Evolutionary conservation across 805 yeast genomes (phyloP).

Genomic region (Torulaspora quercuum): DNA sequence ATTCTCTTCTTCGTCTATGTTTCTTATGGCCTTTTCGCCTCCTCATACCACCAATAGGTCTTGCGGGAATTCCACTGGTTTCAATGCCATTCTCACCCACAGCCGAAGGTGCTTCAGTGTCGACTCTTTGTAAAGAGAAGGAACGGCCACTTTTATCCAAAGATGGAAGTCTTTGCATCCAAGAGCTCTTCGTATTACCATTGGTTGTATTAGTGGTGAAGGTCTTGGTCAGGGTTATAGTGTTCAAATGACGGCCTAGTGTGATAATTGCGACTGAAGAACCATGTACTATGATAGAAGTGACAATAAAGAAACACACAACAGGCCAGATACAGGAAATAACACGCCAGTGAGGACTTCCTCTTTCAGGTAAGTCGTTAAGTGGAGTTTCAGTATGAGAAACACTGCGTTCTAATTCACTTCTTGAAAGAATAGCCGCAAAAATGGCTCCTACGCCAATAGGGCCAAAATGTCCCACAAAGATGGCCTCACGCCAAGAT

Average conservation of each 20-base stretch:
- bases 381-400: constrained; percentile 57
- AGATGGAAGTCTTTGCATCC: constrained; percentile 85
- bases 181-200: constrained; percentile 52
- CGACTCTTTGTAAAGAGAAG: constrained; percentile 78
- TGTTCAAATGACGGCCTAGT: constrained; percentile 80
- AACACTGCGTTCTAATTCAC: constrained; percentile 56
- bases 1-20: constrained; percentile 35
- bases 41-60: constrained; percentile 73
- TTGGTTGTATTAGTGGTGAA: constrained; percentile 69
- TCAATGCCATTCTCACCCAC: constrained; percentile 43
- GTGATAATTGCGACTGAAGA: constrained; percentile 77
- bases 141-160: constrained; percentile 65
- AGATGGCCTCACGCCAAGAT: constrained; percentile 89
- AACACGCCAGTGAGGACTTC: constrained; percentile 53
- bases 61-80: constrained; percentile 60
- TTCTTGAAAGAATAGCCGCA: constrained; percentile 75
- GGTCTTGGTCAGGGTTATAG: constrained; percentile 90
- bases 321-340: constrained; percentile 77
- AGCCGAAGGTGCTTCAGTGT: constrained; percentile 50
- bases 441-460: constrained; percentile 93
- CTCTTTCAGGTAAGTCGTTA: constrained; percentile 44
- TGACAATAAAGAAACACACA: constrained; percentile 70
- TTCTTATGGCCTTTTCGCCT: constrained; percentile 43
- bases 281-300: constrained; percentile 87
- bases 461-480: constrained; percentile 95